phyloP scores from a whole-genome alignment of 2,329 filamentous ascomycete genomes.

The Cadophora luteo-olivacea region DNA sequence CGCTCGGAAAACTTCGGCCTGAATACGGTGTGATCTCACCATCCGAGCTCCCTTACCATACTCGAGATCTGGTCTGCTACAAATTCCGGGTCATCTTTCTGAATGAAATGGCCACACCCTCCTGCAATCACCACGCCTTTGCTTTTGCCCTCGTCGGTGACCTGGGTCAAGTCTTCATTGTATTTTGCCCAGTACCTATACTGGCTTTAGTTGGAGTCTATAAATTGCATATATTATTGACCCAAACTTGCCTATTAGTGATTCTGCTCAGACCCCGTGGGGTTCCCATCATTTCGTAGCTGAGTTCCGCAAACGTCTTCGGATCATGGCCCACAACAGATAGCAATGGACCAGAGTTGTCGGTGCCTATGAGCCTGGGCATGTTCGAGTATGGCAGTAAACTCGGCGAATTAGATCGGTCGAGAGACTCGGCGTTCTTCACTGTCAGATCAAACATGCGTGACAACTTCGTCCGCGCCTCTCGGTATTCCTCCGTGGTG shows the following conservation, averaged over 20 bases:
- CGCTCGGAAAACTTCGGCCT: neutral
- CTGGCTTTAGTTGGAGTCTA: neutral
- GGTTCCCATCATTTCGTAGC: constrained; percentile 44
- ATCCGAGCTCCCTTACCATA: constrained; percentile 46
- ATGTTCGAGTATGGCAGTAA: constrained; percentile 39
- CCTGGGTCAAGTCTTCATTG: constrained; percentile 41
- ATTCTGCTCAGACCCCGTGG: constrained; percentile 43
- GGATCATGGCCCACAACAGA: constrained; percentile 41
- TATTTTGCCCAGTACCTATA: constrained; percentile 42
- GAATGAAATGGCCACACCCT: constrained; percentile 43
- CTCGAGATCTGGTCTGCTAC: constrained; percentile 45
- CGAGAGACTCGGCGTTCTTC: constrained; percentile 43
- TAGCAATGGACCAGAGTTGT: constrained; percentile 35
- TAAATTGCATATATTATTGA: no score
- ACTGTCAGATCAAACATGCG: constrained; percentile 41
- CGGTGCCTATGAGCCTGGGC: constrained; percentile 41
- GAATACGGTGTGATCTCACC: constrained; percentile 17
- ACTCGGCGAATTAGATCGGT: constrained; percentile 38
- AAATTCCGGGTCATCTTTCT: constrained; percentile 43
- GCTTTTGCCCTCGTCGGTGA: constrained; percentile 41
- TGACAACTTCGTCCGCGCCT: constrained; percentile 39
- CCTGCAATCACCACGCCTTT: constrained; percentile 40
- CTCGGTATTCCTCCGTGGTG: constrained; percentile 42
- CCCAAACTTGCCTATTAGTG: constrained; percentile 39
- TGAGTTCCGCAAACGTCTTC: constrained; percentile 42